Evolutionary conservation across 2,329 filamentous ascomycete species (phyloP), one percentile per base, ranked within the genome.

Genomic region (Phialophora macrospora): DNA sequence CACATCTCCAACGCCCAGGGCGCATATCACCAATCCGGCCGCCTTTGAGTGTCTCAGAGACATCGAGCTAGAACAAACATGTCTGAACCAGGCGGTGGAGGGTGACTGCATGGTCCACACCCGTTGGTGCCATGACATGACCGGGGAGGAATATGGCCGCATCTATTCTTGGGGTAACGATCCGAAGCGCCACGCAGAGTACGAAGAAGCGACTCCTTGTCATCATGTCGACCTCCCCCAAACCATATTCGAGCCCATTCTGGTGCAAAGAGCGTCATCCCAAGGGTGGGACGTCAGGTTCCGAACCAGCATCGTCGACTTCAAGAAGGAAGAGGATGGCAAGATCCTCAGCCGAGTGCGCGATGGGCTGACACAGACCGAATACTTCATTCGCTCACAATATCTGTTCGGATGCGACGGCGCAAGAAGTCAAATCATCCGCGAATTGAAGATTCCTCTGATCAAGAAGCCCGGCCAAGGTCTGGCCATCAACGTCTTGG

Each of bases 341-440:
- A 72, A 70, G 4, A 75, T 79, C 44, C 72, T 74, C 8, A 79
- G 76, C 7, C 75, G 72, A 6, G 65, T 81, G n/a, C 70, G 73
- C 44, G 78, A 81, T 55, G 71, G 70, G 3, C 41, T 78, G n/a
- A 75, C 74, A 2, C 71, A 74, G 24, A 68, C 71, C 26, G 74
- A 71, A n/a, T 76, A 77, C 59, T 67, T 55, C 11, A 64, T 71
- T 20, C 58, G 68, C 32, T 71, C 84, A 0, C 82, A 82, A 60
- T 88, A 85, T 67, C 75, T 89, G 7, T 86, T 88, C 67, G 87
- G 86, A 2, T 84, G 82, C 52, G 87, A 89, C 72, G 87, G 81
- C 17, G 82, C 77, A 0, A 73, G 80, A 54, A 84, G 80, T 72
- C 77, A 75, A 63, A 77, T 85, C 9, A 74, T 83, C 48, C 73